Percentiles rank a stretch among this genome's conserved stretches.
Conservation (phyloP, 352 stramenopile species). For the Phytophthora nicotianae region DNA sequence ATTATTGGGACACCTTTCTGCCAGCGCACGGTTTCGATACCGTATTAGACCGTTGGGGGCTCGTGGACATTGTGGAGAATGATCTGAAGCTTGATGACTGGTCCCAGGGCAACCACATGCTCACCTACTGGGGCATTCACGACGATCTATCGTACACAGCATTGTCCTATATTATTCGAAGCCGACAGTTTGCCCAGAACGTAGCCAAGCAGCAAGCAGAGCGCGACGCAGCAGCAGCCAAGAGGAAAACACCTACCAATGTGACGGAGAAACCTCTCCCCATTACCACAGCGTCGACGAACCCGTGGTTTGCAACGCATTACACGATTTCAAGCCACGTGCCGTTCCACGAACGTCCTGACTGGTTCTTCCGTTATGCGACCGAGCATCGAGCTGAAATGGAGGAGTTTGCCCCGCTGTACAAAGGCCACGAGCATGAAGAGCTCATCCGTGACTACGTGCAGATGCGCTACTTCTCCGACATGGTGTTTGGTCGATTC, state of each 20-base stretch:
- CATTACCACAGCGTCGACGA: conserved; percentile 23
- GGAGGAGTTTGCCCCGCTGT: conserved; percentile 51
- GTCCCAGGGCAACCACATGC: conserved; percentile 55
- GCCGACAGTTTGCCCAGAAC: conserved; percentile 29
- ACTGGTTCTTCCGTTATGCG: conserved; percentile 60
- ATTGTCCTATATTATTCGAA: conserved; percentile 52
- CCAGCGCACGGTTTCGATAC: conserved; percentile 63
- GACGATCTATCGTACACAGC: conserved; percentile 71
- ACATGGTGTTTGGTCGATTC: conserved; percentile 63
- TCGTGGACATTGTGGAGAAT: conserved; percentile 51
- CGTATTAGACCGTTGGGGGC: conserved; percentile 43
- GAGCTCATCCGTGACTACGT: conserved; percentile 63
- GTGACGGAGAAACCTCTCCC: conserved; percentile 17
- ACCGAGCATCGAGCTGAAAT: conserved; percentile 37
- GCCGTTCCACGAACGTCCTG: conserved; percentile 60
- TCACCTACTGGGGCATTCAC: conserved; percentile 73
- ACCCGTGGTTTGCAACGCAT: conserved; percentile 66
- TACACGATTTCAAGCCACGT: conserved; percentile 82
- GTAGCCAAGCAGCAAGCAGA: conserved; percentile 31
- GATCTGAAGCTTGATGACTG: conserved; percentile 61
- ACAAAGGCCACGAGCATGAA: conserved; percentile 44
- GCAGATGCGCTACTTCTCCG: conserved; percentile 71
- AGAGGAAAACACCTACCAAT: conserved; percentile 10
- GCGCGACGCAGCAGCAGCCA: conserved; percentile 15
- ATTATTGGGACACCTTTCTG: conserved; percentile 68